Percentiles rank a stretch among this genome's conserved stretches.
phyloP scores from a whole-genome alignment of 441 rosid species.

The Syzygium syzygioides region DNA sequence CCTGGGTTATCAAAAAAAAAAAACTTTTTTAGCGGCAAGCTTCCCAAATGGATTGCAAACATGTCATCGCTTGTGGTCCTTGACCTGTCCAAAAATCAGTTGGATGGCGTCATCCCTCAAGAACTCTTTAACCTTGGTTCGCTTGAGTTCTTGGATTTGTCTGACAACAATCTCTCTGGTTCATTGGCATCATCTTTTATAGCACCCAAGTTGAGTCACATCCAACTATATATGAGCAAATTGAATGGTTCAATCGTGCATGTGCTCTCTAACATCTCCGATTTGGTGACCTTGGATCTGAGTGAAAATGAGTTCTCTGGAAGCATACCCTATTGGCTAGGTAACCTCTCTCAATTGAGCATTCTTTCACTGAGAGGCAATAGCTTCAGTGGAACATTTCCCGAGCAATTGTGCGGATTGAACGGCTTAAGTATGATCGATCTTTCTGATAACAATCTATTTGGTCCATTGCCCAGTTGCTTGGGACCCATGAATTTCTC shows the following conservation, averaged over 20 bases:
- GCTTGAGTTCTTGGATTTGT: background rate
- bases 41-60: background rate
- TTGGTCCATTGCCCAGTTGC: background rate
- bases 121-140: background rate
- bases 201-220: background rate
- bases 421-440: background rate
- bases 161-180: background rate
- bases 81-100: background rate
- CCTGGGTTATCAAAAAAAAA: too few relatives aligned
- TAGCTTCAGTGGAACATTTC: background rate
- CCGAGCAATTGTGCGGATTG: background rate
- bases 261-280: background rate
- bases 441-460: background rate
- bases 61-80: rapidly evolving
- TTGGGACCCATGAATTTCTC: background rate
- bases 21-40: background rate
- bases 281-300: background rate
- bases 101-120: background rate
- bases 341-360: background rate
- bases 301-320: background rate
- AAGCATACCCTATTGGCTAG: background rate
- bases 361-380: background rate
- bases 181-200: background rate
- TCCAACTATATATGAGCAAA: background rate
- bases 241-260: background rate